Conservation (phyloP, 345 rosid species). For the Turnera subulata region DNA sequence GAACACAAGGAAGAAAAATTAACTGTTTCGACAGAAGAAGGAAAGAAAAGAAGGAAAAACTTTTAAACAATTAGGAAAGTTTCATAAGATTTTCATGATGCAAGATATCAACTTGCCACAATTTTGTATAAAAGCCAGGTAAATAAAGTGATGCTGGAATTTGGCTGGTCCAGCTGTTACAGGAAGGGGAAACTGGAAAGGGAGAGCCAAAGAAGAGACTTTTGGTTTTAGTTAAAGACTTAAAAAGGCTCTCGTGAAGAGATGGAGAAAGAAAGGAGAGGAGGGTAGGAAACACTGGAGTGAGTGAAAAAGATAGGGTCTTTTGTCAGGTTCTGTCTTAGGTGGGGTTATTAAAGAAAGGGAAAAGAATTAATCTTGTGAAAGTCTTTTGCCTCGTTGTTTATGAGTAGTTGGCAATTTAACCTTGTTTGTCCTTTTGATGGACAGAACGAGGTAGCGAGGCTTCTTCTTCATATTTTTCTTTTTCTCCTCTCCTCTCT, state of each 20-base stretch:
- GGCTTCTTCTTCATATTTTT: background rate
- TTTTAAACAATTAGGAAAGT: too few species aligned
- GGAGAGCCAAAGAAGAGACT: too few species aligned
- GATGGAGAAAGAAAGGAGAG: background rate
- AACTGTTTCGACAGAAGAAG: too few species aligned
- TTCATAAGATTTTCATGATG: too few species aligned
- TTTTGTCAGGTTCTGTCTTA: slow-evolving; percentile 25
- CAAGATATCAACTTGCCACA: too few species aligned
- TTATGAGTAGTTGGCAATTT: slow-evolving; percentile 28
- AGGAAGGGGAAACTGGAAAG: too few species aligned
- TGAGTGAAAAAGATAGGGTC: slow-evolving; percentile 9
- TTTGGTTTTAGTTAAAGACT: too few species aligned
- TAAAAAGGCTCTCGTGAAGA: background rate
- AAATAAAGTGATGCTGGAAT: too few species aligned
- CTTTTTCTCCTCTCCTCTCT: slow-evolving; percentile 2
- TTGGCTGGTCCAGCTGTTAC: too few species aligned
- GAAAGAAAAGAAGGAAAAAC: background rate
- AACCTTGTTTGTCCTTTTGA: slow-evolving; percentile 18
- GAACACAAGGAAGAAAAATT: background rate
- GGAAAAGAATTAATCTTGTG: slow-evolving; percentile 22
- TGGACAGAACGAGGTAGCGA: slow-evolving; percentile 6
- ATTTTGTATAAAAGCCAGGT: too few species aligned
- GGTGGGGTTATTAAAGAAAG: slow-evolving; percentile 2
- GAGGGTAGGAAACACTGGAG: background rate
- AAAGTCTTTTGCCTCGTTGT: slow-evolving; percentile 26